A percentile compares a stretch with the other conserved stretches of the same genome.
Evolutionary conservation across 2,329 filamentous ascomycete species (phyloP).

Genomic region (Aspergillus neotritici): DNA sequence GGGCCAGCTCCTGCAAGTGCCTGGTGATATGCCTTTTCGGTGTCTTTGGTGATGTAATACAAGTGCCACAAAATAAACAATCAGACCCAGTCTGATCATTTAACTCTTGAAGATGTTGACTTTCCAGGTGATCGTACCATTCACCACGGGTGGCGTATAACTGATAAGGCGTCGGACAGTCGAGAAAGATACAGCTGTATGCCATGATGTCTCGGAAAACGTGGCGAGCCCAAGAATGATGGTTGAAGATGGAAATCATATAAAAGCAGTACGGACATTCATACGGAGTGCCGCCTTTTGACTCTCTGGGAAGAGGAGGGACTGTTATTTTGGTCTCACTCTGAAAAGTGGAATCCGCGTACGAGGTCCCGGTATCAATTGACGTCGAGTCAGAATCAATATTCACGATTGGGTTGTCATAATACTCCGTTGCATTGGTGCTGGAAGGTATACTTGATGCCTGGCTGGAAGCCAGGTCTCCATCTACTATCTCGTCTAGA

Average conservation of each 20-base stretch:
- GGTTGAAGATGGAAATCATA: conserved; percentile 22
- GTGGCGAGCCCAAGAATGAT: conserved; percentile 31
- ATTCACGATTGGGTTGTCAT: too few relatives aligned
- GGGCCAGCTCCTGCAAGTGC: conserved; percentile 20
- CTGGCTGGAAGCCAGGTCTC: too few relatives aligned
- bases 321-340: conserved; percentile 30
- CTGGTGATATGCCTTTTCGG: conserved; percentile 14
- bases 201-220: conserved; percentile 34
- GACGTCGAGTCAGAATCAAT: too few relatives aligned
- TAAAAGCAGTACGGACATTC: conserved; percentile 38
- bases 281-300: conserved; percentile 20
- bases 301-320: conserved; percentile 21
- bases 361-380: too few relatives aligned
- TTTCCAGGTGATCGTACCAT: too few relatives aligned
- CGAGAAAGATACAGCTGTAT: conserved; percentile 27
- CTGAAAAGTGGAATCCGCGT: conserved; percentile 27
- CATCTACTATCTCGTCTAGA: too few relatives aligned
- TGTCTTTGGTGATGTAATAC: too few relatives aligned
- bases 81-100: too few relatives aligned
- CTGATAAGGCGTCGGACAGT: conserved; percentile 14
- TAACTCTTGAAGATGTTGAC: too few relatives aligned
- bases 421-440: too few relatives aligned
- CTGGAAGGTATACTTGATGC: too few relatives aligned
- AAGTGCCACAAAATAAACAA: too few relatives aligned
- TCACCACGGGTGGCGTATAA: not conserved